These are phyloP conservation scores for Penicillium lagena DNA, from an alignment of 495 filamentous ascomycete genomes.

Conservation along the genomic window DNA sequence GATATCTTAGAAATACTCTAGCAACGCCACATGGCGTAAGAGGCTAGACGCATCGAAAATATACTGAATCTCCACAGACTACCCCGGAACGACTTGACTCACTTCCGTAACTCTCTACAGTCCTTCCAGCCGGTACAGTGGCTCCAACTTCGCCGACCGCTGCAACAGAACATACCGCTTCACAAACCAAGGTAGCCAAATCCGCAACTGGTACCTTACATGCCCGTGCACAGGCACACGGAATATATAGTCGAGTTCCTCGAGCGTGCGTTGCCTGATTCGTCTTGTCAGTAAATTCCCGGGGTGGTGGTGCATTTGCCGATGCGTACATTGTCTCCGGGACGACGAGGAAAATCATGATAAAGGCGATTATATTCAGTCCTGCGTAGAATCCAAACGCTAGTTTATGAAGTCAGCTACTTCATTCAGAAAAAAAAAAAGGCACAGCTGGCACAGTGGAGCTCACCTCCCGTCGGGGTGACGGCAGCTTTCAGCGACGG, in stretches of 20 bases:
- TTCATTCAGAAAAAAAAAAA: constrained; percentile 49
- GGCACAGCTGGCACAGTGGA: too few relatives aligned
- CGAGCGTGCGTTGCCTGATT: constrained; percentile 62
- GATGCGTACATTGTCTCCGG: constrained; percentile 49
- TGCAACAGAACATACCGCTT: constrained; percentile 54
- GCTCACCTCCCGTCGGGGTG: constrained; percentile 60
- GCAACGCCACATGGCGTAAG: too few relatives aligned
- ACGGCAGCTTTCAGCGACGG: constrained; percentile 67
- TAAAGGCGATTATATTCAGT: constrained; percentile 60
- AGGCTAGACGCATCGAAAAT: too few relatives aligned
- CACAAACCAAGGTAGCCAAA: constrained; percentile 60
- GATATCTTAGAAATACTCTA: too few relatives aligned
- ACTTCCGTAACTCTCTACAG: constrained; percentile 1
- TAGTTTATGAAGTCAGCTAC: constrained; percentile 37
- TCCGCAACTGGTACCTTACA: constrained; percentile 53
- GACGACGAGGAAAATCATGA: constrained; percentile 66
- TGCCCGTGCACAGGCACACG: constrained; percentile 58
- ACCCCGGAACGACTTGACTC: too few relatives aligned
- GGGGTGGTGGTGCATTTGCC: too few relatives aligned
- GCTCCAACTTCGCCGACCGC: constrained; percentile 46
- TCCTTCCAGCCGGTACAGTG: constrained; percentile 55
- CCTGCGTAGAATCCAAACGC: constrained; percentile 44
- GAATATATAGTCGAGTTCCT: constrained; percentile 78
- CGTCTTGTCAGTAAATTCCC: background rate
- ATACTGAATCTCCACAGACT: too few relatives aligned